phyloP scores from a whole-genome alignment of 169 alveolate species.

The Plasmodium cynomolgi region DNA sequence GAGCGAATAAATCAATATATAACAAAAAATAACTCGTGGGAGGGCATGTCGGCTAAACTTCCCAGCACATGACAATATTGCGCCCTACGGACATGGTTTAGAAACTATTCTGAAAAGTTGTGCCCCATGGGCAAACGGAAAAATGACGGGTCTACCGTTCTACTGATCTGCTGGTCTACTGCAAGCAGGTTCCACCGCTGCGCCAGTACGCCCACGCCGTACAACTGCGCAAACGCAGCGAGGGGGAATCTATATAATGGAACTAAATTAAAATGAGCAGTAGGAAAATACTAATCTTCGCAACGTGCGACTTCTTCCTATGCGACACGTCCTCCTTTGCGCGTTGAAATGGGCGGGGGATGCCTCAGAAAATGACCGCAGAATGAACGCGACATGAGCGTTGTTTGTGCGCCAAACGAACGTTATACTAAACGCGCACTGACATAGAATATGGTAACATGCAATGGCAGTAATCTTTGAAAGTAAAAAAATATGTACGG shows the following conservation, averaged over 20 bases:
- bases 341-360: background rate
- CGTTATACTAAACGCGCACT: background rate
- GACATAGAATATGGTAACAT: background rate
- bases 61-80: background rate
- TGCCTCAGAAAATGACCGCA: background rate
- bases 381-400: background rate
- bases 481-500: background rate
- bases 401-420: background rate
- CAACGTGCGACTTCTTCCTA: background rate
- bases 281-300: background rate
- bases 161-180: background rate
- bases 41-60: background rate
- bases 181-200: background rate
- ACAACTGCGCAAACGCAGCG: background rate
- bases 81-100: background rate
- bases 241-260: background rate
- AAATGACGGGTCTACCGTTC: background rate
- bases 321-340: background rate
- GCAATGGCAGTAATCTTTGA: background rate
- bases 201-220: background rate
- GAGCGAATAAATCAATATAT: background rate
- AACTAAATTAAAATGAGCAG: background rate
- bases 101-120: background rate
- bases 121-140: background rate
- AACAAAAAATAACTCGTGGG: background rate